These are phyloP conservation scores for Fusarium ambrosium DNA, from an alignment of 2,329 filamentous ascomycete genomes.

Conservation along the genomic window DNA sequence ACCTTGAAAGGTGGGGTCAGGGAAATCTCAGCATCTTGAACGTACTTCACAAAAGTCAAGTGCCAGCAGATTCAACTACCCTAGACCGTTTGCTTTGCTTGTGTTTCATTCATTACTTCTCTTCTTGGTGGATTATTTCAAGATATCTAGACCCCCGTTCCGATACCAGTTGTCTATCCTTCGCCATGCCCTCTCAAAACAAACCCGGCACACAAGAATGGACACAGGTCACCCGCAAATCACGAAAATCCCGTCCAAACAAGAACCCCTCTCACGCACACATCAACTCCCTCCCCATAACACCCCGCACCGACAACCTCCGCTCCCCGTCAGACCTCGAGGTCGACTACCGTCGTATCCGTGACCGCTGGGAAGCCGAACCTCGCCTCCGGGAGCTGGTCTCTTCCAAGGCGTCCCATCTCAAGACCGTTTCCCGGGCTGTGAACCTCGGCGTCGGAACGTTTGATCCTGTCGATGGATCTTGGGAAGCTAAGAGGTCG, in stretches of 20 bases:
- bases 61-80: slow-evolving; percentile 16
- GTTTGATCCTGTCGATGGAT: slow-evolving; percentile 64
- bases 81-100: neutral
- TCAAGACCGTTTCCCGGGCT: slow-evolving; percentile 49
- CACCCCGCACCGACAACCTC: slow-evolving; percentile 29
- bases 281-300: slow-evolving; percentile 17
- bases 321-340: slow-evolving; percentile 46
- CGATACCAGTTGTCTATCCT: neutral
- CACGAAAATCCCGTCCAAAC: slow-evolving; percentile 23
- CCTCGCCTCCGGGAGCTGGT: slow-evolving; percentile 53
- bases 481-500: slow-evolving; percentile 59
- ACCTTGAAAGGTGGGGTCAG: slow-evolving; percentile 32
- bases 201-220: slow-evolving; percentile 34
- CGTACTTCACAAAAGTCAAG: slow-evolving; percentile 15
- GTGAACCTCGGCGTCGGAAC: slow-evolving; percentile 69
- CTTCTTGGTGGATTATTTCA: too few relatives aligned
- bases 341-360: slow-evolving; percentile 47
- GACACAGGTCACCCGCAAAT: slow-evolving; percentile 46
- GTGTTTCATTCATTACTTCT: neutral
- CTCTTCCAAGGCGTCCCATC: slow-evolving; percentile 31
- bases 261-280: slow-evolving; percentile 10
- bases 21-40: slow-evolving; percentile 40
- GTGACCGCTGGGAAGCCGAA: slow-evolving; percentile 47
- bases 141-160: neutral
- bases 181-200: slow-evolving; percentile 30